These are phyloP conservation scores for Prosopis cineraria DNA, from an alignment of 306 rosid genomes.

Conservation along the genomic window DNA sequence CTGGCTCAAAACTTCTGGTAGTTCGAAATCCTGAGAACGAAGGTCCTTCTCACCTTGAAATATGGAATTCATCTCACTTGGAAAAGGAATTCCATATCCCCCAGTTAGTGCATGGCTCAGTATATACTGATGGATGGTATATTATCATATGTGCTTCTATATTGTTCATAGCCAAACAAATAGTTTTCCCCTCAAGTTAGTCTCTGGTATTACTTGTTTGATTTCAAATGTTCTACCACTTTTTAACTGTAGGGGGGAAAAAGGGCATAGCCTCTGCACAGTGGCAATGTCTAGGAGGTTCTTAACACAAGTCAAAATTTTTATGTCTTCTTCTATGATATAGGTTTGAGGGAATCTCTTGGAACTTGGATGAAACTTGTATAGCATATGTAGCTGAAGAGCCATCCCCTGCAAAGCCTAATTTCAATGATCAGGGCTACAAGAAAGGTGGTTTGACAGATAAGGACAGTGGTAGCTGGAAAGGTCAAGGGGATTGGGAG, in stretches of 20 bases:
- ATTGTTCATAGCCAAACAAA: neutral
- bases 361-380: conserved; percentile 75
- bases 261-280: neutral
- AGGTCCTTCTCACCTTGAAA: conserved; percentile 66
- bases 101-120: conserved; percentile 76
- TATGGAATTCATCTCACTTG: conserved; percentile 68
- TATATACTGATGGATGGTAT: conserved; percentile 90
- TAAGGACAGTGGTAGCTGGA: conserved; percentile 75
- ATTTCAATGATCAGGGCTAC: conserved; percentile 70
- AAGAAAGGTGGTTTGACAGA: conserved; percentile 58
- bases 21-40: conserved; percentile 74
- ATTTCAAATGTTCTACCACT: conserved; percentile 9
- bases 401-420: conserved; percentile 77
- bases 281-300: neutral
- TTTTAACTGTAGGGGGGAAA: neutral
- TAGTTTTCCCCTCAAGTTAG: neutral
- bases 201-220: neutral
- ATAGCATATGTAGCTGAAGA: conserved; percentile 93
- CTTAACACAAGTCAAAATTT: neutral
- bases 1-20: conserved; percentile 68
- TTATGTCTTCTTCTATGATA: conserved; percentile 29
- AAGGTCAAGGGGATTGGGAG: conserved; percentile 89
- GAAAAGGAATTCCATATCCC: conserved; percentile 74
- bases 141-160: neutral
- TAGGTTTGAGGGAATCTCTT: conserved; percentile 97